Evolutionary conservation across 352 stramenopile genomes (phyloP).

Genomic region (Blastocystis sp.): DNA sequence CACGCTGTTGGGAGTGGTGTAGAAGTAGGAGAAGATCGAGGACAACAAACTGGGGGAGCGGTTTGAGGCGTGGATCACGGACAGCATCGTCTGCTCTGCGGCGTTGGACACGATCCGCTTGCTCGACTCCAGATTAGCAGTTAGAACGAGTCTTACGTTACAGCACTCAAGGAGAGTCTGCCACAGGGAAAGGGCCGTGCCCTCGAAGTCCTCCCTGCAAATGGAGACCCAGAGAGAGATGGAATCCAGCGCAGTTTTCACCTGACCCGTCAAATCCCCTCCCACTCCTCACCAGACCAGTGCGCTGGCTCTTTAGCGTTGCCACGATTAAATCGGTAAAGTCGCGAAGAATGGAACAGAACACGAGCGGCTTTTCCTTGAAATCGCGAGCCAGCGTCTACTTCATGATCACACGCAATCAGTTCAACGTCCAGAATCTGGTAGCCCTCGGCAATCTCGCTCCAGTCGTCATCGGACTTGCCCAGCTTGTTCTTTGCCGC

Average conservation of each 20-base stretch:
- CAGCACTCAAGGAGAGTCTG: constrained; percentile 56
- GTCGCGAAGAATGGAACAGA: constrained; percentile 53
- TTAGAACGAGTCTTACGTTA: background rate
- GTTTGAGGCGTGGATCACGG: background rate
- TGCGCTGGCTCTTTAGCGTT: constrained; percentile 26
- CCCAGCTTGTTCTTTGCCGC: constrained; percentile 40
- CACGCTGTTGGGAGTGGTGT: constrained; percentile 4
- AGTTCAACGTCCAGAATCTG: constrained; percentile 40
- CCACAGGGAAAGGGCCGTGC: constrained; percentile 38
- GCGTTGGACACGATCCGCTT: constrained; percentile 30
- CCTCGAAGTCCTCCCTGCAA: constrained; percentile 49
- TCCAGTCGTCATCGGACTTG: constrained; percentile 18
- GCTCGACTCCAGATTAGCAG: background rate
- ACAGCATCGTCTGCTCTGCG: constrained; percentile 21
- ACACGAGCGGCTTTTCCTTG: constrained; percentile 38
- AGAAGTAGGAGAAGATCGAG: constrained; percentile 52
- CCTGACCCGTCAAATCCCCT: background rate
- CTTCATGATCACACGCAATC: background rate
- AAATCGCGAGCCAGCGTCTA: constrained; percentile 59
- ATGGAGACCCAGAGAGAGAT: constrained; percentile 49
- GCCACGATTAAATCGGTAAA: constrained; percentile 20
- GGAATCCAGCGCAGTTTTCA: constrained; percentile 52
- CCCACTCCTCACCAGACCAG: background rate
- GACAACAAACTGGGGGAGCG: constrained; percentile 33
- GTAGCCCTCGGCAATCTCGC: constrained; percentile 45